Conservation (phyloP, 345 rosid species). For the Arabidopsis suecica region DNA sequence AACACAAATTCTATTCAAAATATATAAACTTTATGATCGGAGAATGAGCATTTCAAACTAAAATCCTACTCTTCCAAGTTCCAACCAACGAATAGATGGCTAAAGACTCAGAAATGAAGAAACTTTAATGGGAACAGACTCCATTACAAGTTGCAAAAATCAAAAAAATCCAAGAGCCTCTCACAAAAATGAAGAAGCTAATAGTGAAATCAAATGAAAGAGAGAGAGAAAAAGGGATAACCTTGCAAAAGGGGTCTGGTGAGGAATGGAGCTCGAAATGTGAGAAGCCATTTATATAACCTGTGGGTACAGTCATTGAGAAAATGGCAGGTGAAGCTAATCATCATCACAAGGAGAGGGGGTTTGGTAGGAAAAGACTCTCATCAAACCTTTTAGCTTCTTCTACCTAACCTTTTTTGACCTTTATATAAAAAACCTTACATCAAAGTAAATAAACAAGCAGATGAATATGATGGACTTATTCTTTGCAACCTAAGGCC, state of each 20-base stretch:
- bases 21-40: background rate
- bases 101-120: conserved; percentile 4
- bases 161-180: background rate
- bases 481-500: conserved; percentile 8
- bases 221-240: conserved; percentile 4
- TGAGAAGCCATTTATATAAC: background rate
- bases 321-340: conserved; percentile 41
- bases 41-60: background rate
- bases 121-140: conserved; percentile 9
- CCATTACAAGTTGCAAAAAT: background rate
- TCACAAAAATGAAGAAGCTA: conserved; percentile 26
- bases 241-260: conserved; percentile 39
- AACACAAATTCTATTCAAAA: conserved; percentile 19
- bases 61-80: background rate
- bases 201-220: conserved; percentile 18
- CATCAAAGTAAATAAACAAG: background rate
- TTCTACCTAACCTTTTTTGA: too few relatives aligned
- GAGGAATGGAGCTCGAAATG: conserved; percentile 3
- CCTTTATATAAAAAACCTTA: too few relatives aligned
- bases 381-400: background rate
- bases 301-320: background rate
- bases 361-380: conserved; percentile 32
- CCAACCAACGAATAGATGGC: background rate
- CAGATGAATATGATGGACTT: background rate
- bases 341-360: conserved; percentile 14